Percentiles rank a stretch among this genome's conserved stretches.
phyloP scores from a whole-genome alignment of 768 basidiomycete genomes.

The Rickenella mellea region DNA sequence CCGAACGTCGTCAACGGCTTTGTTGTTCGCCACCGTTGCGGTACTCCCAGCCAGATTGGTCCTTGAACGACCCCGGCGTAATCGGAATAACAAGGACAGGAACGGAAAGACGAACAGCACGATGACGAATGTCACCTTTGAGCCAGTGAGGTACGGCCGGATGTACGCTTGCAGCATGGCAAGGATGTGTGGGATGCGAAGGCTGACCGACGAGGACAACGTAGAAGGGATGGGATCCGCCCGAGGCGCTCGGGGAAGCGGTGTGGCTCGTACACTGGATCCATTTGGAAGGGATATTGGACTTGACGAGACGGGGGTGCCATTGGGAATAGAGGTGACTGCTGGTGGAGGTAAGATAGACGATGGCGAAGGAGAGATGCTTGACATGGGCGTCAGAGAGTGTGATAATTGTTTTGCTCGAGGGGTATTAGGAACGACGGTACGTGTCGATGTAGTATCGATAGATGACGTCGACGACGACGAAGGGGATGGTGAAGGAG shows the following conservation, averaged over 20 bases:
- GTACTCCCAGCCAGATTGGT: constrained; percentile 12
- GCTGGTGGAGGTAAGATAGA: constrained; percentile 14
- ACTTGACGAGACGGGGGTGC: constrained; percentile 14
- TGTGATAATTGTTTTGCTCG: constrained; percentile 19
- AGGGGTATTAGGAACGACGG: constrained; percentile 48
- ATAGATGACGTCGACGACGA: constrained; percentile 55
- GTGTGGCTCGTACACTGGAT: constrained; percentile 12
- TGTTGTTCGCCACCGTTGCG: constrained; percentile 17
- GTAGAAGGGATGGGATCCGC: constrained; percentile 5
- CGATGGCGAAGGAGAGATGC: constrained; percentile 15
- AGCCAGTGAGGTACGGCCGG: constrained; percentile 34
- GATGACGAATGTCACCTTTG: constrained; percentile 35
- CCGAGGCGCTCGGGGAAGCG: constrained; percentile 10
- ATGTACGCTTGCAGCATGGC: constrained; percentile 31
- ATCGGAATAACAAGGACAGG: constrained; percentile 39
- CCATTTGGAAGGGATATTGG: constrained; percentile 17
- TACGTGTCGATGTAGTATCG: constrained; percentile 66
- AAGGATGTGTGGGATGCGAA: constrained; percentile 13
- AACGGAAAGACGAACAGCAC: constrained; percentile 32
- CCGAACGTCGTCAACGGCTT: constrained; percentile 46
- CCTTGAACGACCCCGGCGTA: constrained; percentile 31
- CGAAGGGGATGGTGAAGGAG: constrained; percentile 39
- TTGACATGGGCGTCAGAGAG: constrained; percentile 13
- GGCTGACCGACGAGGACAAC: constrained; percentile 4
- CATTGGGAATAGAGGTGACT: constrained; percentile 15